Evolutionary conservation across 2,329 filamentous ascomycete species (phyloP).

Genomic region (Pseudocercospora cruenta): DNA sequence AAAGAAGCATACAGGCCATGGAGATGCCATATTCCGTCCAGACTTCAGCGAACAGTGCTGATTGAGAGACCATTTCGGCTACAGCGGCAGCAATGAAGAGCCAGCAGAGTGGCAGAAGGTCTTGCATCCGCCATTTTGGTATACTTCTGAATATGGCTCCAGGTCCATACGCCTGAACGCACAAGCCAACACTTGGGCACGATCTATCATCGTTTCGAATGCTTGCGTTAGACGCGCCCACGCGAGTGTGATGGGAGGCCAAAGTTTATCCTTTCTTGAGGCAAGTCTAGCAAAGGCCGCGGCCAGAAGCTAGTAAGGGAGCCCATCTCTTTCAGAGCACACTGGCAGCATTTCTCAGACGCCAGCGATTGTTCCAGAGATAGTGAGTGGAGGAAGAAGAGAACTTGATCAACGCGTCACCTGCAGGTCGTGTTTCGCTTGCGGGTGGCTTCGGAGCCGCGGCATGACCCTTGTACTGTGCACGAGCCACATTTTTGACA

Average conservation of each 20-base stretch:
- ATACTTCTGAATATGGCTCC: background rate
- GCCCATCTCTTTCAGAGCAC: background rate
- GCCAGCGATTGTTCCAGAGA: background rate
- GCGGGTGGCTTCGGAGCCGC: background rate
- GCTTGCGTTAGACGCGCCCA: background rate
- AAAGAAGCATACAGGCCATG: slow-evolving; percentile 17
- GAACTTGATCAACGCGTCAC: background rate
- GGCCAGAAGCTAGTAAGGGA: background rate
- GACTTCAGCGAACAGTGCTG: slow-evolving; percentile 19
- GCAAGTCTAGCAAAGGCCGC: background rate
- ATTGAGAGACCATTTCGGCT: background rate
- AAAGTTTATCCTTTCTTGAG: background rate
- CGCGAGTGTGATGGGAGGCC: background rate
- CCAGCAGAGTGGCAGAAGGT: background rate
- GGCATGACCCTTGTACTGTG: background rate
- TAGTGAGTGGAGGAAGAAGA: background rate
- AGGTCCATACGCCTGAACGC: background rate
- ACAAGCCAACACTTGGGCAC: background rate
- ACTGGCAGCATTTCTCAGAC: background rate
- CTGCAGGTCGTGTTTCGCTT: background rate
- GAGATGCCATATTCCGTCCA: slow-evolving; percentile 23
- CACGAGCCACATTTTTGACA: background rate
- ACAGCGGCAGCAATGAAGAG: background rate
- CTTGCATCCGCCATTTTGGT: background rate
- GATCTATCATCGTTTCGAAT: background rate